Evolutionary conservation across 1,284 basidiomycete species (phyloP), one percentile per base, ranked within the genome.

Genomic region (Heterobasidion annosum): DNA sequence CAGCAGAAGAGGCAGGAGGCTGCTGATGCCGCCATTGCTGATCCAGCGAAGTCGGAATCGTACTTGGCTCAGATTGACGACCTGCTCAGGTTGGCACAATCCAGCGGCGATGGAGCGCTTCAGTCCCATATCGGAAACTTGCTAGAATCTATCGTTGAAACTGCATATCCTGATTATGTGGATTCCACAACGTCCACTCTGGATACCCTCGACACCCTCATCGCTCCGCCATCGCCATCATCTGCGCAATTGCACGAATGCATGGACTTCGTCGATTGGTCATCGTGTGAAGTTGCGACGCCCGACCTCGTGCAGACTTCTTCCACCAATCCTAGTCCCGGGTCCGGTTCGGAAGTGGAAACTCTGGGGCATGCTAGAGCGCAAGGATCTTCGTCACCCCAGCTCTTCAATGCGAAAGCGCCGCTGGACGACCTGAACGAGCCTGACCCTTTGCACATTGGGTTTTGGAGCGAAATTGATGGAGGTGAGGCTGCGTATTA

Each of bases 321-420:
- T 12, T 88, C 88, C 56, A 79, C 87, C 12, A 86, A 87, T 61
- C 82, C 78, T 15, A 88, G 86, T 66, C 88, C 88, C 1, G 83
- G 84, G 62, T 89, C 87, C 16, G 80, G 76, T n/a, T 56, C 70
- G 50, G 58, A 58, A 51, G 51, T 55, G 50, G 53, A 58, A 53
- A 52, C 63, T 78, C 84, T 85, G 59, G 72, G 74, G 18, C 82
- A 82, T 56, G 67, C 67, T 50, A 59, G 62, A 53, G 59, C 15
- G 54, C 19, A 25, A 25, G 52, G 57, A 40, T 64, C 67, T 59
- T 64, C 62, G 34, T 64, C 64, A 44, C 64, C 64, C 55, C 40
- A 43, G 16, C 40, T 13, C 40, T 43, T 13, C 13, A 43, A 13
- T 16, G 5, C 40, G 12, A 47, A 16, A 19, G 61, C 57, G 1